phyloP scores from a whole-genome alignment of 805 yeast species.

The Ogataea pignaliae region DNA sequence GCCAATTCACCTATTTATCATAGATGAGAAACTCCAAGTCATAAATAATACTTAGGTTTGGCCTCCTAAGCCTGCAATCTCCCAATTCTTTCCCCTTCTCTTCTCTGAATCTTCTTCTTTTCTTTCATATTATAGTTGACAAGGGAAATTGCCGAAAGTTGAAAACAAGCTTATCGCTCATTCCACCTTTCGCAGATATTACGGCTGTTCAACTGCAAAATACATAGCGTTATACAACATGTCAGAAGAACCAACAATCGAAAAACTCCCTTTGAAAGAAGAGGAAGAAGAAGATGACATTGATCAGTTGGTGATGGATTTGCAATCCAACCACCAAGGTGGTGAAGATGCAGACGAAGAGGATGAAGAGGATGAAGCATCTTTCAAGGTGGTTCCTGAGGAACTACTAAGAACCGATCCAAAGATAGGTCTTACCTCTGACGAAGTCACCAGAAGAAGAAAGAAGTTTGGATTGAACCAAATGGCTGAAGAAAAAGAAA shows the following conservation, averaged over 20 bases:
- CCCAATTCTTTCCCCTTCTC: background rate
- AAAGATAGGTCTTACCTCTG: conserved; percentile 66
- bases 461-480: conserved; percentile 88
- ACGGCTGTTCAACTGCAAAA: too few relatives aligned
- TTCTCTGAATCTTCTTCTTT: background rate
- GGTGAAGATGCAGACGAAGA: conserved; percentile 47
- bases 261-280: conserved; percentile 28
- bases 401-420: conserved; percentile 82
- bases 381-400: conserved; percentile 79
- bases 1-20: too few relatives aligned
- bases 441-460: conserved; percentile 77
- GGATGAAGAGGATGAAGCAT: conserved; percentile 46
- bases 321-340: conserved; percentile 62
- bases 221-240: background rate
- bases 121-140: too few relatives aligned
- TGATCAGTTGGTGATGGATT: conserved; percentile 69
- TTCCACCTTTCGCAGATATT: too few relatives aligned
- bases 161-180: too few relatives aligned
- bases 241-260: conserved; percentile 6
- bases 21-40: too few relatives aligned
- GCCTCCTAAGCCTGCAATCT: background rate
- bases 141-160: too few relatives aligned
- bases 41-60: too few relatives aligned
- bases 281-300: conserved; percentile 62
- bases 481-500: conserved; percentile 87